These are phyloP conservation scores for Glonium stellatum DNA, from an alignment of 495 filamentous ascomycete genomes.

Conservation along the genomic window DNA sequence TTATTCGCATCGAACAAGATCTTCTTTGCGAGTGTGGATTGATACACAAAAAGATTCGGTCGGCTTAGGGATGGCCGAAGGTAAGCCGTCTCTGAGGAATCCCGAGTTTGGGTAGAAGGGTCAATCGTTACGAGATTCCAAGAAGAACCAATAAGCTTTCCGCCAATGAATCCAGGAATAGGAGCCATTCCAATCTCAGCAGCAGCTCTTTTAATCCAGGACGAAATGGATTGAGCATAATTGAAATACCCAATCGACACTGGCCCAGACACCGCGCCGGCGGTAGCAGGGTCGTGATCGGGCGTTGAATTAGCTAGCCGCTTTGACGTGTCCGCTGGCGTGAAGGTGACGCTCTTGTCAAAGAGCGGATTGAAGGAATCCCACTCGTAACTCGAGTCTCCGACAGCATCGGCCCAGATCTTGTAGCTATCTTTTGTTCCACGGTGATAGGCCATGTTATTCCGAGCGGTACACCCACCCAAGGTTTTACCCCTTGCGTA, in stretches of 20 bases:
- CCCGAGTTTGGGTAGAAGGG: conserved; percentile 31
- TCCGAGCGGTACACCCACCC: conserved; percentile 16
- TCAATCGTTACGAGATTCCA: conserved; percentile 35
- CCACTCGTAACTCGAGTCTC: conserved; percentile 49
- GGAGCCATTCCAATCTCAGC: background rate
- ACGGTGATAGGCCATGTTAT: conserved; percentile 32
- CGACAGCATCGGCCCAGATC: conserved; percentile 51
- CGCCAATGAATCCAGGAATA: conserved; percentile 31
- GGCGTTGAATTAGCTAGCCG: conserved; percentile 35
- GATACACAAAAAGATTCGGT: background rate
- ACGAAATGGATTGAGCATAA: conserved; percentile 31
- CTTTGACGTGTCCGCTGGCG: conserved; percentile 39
- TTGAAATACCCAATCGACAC: conserved; percentile 47
- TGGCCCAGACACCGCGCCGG: conserved; percentile 38
- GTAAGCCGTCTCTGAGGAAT: conserved; percentile 40
- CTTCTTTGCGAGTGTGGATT: background rate
- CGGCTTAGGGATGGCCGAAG: conserved; percentile 29
- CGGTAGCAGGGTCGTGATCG: conserved; percentile 37
- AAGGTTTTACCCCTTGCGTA: background rate
- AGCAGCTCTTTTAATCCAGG: background rate
- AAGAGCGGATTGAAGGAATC: conserved; percentile 48
- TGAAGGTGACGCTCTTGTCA: conserved; percentile 47
- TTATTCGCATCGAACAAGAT: background rate
- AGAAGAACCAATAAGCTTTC: conserved; percentile 30
- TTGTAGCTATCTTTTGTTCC: conserved; percentile 40